Evolutionary conservation across 352 stramenopile genomes (phyloP), one percentile per base, ranked within the genome.

Genomic region (Blastocystis sp.): DNA sequence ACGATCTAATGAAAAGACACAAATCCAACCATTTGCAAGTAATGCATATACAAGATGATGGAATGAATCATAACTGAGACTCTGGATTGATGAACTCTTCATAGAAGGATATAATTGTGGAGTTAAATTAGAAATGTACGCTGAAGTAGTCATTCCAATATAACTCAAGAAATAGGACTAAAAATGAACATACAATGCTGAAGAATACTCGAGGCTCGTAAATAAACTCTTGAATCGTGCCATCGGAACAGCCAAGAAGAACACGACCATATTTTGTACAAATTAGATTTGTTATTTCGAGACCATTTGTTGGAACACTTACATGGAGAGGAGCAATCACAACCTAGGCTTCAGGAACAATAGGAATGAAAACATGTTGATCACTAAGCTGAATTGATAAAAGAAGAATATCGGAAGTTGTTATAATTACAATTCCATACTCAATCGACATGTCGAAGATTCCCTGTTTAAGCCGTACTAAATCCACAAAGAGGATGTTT

Each of bases 381-480:
- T 33, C 11, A 17, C 9, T 22, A 27, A 11, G 19, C 6, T 64
- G n/a, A 37, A 81, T 6, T 19, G 37, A 60, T 33, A 84, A 51
- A 13, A 84, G 24, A 51, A 66, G 17, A 35, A 84, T 27, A 53
- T 84, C 42, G 0, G 51, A n/a, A 1, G 22, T 66, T 19, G 73
- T 84, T 17, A 84, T 57, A 44, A 84, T 22, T 35, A 84, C 51
- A 27, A 84, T 54, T n/a, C 48, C 73, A n/a, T 30, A 57, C 2
- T 24, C 17, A 27, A 53, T 68, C 24, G 33, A 15, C 35, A 37
- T 44, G 53, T 76, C 33, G 35, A 76, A 27, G 64, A 76, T 76
- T 37, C 27, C 35, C 30, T 13, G 15, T 11, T 76, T 76, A 3
- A 76, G 33, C 3, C 22, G 22, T 22, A 76, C 64, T 33, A 15